These are phyloP conservation scores for Myriangium duriaei DNA, from an alignment of 2,329 filamentous ascomycete species.

Conservation along the genomic window DNA sequence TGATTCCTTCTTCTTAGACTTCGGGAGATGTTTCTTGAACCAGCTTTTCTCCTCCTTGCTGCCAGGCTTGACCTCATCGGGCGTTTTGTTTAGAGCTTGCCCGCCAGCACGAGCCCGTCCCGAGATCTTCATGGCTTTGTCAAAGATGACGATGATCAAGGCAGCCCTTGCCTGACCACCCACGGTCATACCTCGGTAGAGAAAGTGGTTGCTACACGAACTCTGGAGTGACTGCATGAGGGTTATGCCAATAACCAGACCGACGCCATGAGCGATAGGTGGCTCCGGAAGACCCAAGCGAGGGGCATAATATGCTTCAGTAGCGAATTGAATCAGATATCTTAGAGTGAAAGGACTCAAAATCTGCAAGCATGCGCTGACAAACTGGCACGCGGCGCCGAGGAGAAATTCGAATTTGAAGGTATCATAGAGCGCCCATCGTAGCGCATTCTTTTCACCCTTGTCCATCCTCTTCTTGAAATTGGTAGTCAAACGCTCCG, in stretches of 20 bases:
- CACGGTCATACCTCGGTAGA: conserved; percentile 84
- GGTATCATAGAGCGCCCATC: conserved; percentile 75
- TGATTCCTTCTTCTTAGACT: conserved; percentile 25
- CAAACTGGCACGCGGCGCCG: conserved; percentile 64
- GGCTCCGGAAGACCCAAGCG: conserved; percentile 45
- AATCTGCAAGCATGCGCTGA: conserved; percentile 60
- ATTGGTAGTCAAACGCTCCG: conserved; percentile 50
- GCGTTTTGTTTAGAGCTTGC: conserved; percentile 30
- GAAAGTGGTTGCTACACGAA: conserved; percentile 74
- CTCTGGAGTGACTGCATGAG: conserved; percentile 76
- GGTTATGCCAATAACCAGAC: conserved; percentile 72
- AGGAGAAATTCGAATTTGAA: conserved; percentile 76
- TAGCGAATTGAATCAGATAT: conserved; percentile 76
- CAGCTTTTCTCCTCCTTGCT: conserved; percentile 39
- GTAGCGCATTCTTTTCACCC: conserved; percentile 59
- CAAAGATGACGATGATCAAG: conserved; percentile 76
- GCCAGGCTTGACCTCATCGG: conserved; percentile 34
- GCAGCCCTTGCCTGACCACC: conserved; percentile 73
- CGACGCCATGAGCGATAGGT: conserved; percentile 61
- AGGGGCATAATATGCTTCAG: conserved; percentile 60
- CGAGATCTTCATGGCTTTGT: conserved; percentile 83
- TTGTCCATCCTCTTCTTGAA: conserved; percentile 54
- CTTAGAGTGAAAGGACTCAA: conserved; percentile 74
- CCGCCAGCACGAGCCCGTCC: conserved; percentile 79
- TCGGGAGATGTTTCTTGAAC: conserved; percentile 35